Conservation (phyloP, 2,329 filamentous ascomycete genomes). For the Pseudogymnoascus pannorum region DNA sequence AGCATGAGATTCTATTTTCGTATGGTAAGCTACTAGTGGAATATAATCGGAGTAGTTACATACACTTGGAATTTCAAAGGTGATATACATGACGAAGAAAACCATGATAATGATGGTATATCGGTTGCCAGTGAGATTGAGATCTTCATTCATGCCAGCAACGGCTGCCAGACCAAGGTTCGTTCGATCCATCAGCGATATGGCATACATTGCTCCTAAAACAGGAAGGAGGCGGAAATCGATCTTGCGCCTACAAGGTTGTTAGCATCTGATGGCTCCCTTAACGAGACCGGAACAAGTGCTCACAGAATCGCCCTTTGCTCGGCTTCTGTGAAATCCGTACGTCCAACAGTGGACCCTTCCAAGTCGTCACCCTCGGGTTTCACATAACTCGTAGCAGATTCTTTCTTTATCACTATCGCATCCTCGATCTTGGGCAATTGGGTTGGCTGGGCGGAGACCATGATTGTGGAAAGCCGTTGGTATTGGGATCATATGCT, state of each 20-base stretch:
- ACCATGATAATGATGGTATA: constrained; percentile 2
- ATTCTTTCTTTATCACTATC: background rate
- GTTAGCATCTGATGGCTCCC: background rate
- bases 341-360: background rate
- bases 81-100: constrained; percentile 1
- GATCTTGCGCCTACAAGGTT: background rate
- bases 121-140: background rate
- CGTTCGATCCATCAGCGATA: background rate
- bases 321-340: background rate
- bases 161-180: constrained; percentile 1
- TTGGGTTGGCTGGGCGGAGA: background rate
- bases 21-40: background rate
- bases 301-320: background rate
- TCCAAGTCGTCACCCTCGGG: background rate
- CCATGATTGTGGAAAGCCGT: background rate
- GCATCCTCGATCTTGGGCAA: background rate
- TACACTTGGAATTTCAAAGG: constrained; percentile 9
- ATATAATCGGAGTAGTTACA: background rate
- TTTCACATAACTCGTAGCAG: background rate
- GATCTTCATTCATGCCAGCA: constrained; percentile 7
- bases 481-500: background rate
- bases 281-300: too few relatives aligned
- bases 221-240: constrained; percentile 3
- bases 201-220: background rate
- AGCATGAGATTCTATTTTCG: constrained; percentile 22